phyloP scores from a whole-genome alignment of 1,284 basidiomycete species.

The Testicularia cyperi region DNA sequence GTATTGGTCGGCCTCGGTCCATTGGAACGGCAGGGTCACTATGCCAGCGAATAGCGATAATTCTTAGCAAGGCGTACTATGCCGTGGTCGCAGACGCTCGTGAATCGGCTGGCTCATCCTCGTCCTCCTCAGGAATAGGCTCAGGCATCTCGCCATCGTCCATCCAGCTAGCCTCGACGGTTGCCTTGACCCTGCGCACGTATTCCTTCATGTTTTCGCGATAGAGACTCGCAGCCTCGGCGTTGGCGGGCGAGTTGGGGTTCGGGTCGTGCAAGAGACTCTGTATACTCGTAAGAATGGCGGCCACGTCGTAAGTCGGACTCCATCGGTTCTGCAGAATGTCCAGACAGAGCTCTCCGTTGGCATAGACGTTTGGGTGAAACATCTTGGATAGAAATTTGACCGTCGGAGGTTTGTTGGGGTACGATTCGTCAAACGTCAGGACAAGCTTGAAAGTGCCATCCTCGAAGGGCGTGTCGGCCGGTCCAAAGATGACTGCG shows the following conservation, averaged over 20 bases:
- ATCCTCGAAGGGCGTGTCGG: slow-evolving; percentile 97
- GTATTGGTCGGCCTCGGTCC: too few relatives aligned
- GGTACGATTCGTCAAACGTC: slow-evolving; percentile 95
- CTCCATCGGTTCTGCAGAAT: slow-evolving; percentile 98
- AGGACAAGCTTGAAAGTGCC: slow-evolving; percentile 95
- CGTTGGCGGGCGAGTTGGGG: slow-evolving; percentile 91
- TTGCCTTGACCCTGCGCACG: slow-evolving; percentile 80
- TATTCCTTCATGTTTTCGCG: slow-evolving; percentile 99
- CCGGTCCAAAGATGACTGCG: slow-evolving; percentile 97
- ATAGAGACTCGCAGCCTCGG: slow-evolving; percentile 92
- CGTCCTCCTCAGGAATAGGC: slow-evolving; percentile 25
- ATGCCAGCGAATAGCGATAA: too few relatives aligned
- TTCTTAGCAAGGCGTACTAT: too few relatives aligned
- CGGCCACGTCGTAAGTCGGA: slow-evolving; percentile 96
- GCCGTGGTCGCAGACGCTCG: too few relatives aligned
- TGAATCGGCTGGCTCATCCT: too few relatives aligned
- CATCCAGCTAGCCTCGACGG: slow-evolving; percentile 59
- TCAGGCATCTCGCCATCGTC: slow-evolving; percentile 50
- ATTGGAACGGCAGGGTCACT: too few relatives aligned
- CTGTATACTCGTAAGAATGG: slow-evolving; percentile 94
- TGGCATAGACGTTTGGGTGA: slow-evolving; percentile 97
- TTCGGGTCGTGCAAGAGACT: slow-evolving; percentile 95
- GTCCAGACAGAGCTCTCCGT: slow-evolving; percentile 95
- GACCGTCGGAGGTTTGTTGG: slow-evolving; percentile 95
- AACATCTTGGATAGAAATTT: slow-evolving; percentile 98